Base-by-base conservation (phyloP, 73 alveolate genomes). In the Tetrahymena thermophila region DNA sequence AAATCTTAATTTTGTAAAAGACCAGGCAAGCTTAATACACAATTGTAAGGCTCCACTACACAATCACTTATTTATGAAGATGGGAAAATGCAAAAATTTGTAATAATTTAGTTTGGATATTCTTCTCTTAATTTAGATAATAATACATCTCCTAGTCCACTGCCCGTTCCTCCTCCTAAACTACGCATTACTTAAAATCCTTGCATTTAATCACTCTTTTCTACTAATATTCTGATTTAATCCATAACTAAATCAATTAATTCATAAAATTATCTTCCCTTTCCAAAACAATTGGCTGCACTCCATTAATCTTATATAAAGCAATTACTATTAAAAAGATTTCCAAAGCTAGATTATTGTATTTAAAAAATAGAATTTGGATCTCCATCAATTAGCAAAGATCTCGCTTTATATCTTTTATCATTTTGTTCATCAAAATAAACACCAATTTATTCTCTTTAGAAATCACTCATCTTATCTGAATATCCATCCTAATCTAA, bases 91-190 rank as follows among this genome's bases (percentile, higher is more conserved):
- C 99, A 97, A 44, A 98, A 96, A 19, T 98, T 97, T 95, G 97
- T 97, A 84, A 96, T 96, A 93, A 98, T 98, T 71, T 96, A 96
- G 40, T 96, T 97, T 10, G 98, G 98, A 94, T 99, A 98, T 94
- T 95, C 97, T 95, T 99, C 99, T 16, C 98, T 98, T 83, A 98
- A 85, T 84, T 96, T 95, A 93, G 97, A 96, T 28, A 97, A 95
- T 37, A 98, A 95, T 95, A 94, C 95, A 50, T 98, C 93, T n/a
- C 99, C 99, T 15, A 98, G 94, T 5, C 99, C 99, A 56, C 99
- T 97, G 0, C 99, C 99, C 34, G 99, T 98, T 7, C 99, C 99
- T 56, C 99, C 99, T 38, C 99, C 99, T 17, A 98, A 96, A n/a
- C 99, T 96, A 94, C 98, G 99, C 43, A 97, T 84, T 58, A 98